These are phyloP conservation scores for Collybiopsis confluens DNA, from an alignment of 768 basidiomycete species.

Conservation along the genomic window DNA sequence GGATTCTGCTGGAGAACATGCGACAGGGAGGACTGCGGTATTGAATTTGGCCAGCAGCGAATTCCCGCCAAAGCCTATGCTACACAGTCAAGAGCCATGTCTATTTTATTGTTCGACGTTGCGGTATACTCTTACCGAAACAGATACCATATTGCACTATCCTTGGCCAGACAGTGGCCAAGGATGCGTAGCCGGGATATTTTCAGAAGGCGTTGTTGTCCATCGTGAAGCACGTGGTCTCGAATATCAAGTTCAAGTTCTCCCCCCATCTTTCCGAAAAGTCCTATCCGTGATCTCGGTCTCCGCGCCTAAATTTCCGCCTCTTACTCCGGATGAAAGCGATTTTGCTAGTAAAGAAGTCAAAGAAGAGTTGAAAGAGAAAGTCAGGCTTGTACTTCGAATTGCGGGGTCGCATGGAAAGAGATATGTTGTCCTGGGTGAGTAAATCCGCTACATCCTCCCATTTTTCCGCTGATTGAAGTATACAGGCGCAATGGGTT, in stretches of 20 bases:
- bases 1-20: not conserved
- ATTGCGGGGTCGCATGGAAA: constrained; percentile 18
- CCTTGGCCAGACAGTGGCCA: constrained; percentile 19
- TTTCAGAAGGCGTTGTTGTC: constrained; percentile 15
- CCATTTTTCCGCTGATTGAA: not conserved
- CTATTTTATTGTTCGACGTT: constrained; percentile 25
- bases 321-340: constrained; percentile 10
- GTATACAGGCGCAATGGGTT: constrained; percentile 22
- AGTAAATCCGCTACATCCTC: not conserved
- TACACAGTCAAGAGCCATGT: not conserved
- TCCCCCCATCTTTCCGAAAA: constrained; percentile 14
- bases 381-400: constrained; percentile 20
- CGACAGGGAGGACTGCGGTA: constrained; percentile 15
- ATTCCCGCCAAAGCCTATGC: too few species aligned
- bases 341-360: constrained; percentile 8
- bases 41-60: constrained; percentile 19
- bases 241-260: constrained; percentile 8
- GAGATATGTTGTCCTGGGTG: constrained; percentile 18
- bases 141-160: constrained; percentile 13
- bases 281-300: constrained; percentile 23
- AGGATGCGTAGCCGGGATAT: constrained; percentile 15
- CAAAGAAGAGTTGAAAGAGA: constrained; percentile 15
- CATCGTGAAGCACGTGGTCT: constrained; percentile 25
- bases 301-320: constrained; percentile 18
- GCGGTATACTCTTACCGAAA: constrained; percentile 16